Base-by-base conservation (phyloP, 2,329 filamentous ascomycete species). In the Colletotrichum plurivorum region DNA sequence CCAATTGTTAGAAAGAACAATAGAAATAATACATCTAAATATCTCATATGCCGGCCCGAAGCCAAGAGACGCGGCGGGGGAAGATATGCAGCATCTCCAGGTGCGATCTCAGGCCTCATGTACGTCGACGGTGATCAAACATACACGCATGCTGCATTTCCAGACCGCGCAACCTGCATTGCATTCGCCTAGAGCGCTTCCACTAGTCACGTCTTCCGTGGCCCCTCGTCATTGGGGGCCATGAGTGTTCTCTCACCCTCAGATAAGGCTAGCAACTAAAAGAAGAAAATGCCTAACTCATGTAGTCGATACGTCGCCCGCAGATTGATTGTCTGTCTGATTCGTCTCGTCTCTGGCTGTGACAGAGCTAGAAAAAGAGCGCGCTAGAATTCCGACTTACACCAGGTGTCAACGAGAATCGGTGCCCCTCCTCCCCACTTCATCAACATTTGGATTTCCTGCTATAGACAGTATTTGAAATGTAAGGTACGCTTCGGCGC, bases 51-150 rank as follows among this genome's bases (percentile, higher is more conserved):
- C 46, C 43, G 22, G 41, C 18, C 36, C 31, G 49, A 55, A 36
- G 31, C 31, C 20, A 36, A 18, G 27, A 20, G 12, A 41, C 22
- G 27, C 9, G 39, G 16, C 22, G 18, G 16, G 12, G 41, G 41
- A 16, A 36, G 8, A 62, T 25, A 54, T 65, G 39, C 48, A 22
- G 62, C 46, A 46, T 27, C 27, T 22, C 41, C 39, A 18, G 9
- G 31, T 36, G 57, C 65, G 54, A 68, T 68, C 48, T 55, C 22
- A 36, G 49, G 27, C 65, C 51, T 45, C 39, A 65, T 36, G 27
- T 43, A 54, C 16, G 61, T 53, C 22, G 43, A 6, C 31, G 61
- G 52, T 48, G 61, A 59, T 68, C 65, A 58, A 54, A 59, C 65
- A 65, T 43, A 9, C 16, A n/a, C 18, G 18, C 7, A n/a, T 48